Evolutionary conservation across 352 stramenopile species (phyloP), one percentile per base, ranked within the genome.

Genomic region (Phytophthora sp.): DNA sequence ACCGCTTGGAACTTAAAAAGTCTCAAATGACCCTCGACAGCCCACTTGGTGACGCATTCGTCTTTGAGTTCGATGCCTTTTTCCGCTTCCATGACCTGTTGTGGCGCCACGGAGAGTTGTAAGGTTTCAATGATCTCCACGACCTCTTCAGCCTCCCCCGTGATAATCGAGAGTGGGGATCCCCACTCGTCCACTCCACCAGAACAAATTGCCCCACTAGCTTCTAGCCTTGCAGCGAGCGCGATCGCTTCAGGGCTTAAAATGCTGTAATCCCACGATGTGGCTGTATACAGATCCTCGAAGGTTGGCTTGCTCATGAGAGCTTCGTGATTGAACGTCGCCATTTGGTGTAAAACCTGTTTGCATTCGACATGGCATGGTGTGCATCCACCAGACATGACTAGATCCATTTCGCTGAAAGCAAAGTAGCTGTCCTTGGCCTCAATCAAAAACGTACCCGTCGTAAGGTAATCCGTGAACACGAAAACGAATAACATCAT

Each of bases 1-100:
- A 65, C 56, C 0, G 45, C 46, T 21, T 76, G 67, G 46, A 72
- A 72, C 17, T 66, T 72, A 12, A 76, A 72, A 6, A 69, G 39
- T 0, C 55, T 37, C 0, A 75, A 20, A 45, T 65, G 61, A 2
- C 24, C 45, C 23, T 68, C 61, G 2, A 75, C 28, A 1, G 46
- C 52, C 67, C 67, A 76, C 15, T 62, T 62, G 5, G 62, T 72
- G 20, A 52, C 30, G 8, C 67, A 76, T 46, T 61, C 12, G 4
- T 52, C 18, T 11, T 55, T 61, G 0, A 57, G 10, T 27, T 69
- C 50, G 15, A 72, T 32, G 0, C 43, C 58, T 53, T 54, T 65
- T 17, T 45, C 52, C 9, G 45, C 45, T 34, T 72, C 64, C 20
- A 54, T 15, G n/a, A 68, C 7, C 11, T 59, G 30, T 9, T 64